Evolutionary conservation across 202 grass and related monocot genomes (phyloP), one percentile per base, ranked within the genome.

Genomic region (Panicum hallii): DNA sequence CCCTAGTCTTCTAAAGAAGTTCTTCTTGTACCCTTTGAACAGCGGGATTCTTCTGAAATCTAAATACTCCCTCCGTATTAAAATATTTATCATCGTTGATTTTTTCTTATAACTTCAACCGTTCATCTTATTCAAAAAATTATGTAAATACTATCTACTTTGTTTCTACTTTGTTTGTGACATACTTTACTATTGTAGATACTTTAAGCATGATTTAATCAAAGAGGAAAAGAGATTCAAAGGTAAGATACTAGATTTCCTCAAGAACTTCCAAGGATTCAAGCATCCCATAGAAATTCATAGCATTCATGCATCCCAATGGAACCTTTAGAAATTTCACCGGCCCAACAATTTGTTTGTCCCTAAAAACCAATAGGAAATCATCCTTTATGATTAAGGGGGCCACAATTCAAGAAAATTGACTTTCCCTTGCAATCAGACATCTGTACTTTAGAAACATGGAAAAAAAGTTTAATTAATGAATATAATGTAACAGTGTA

Each of bases 401-500:
- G 53, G 49, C 0, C 17, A 6, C 6, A 66, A 16, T 41, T 66
- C 34, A 66, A 41, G 9, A 57, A 57, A 22, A 57, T 1, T 57
- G 11, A 6, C 6, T 64, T 13, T 7, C 11, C 5, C 15, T 13
- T 20, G 5, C 0, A 69, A 44, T 22, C 4, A 22, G 40, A 69
- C 9, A 1, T 44, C 9, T 41, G 41, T 70, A 70, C 5, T 1
- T 14, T 43, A 10, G 38, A 22, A 57, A 4, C 2, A 75, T 38
- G 36, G 2, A 3, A 4, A 16, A 16, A 57, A 76, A 6, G 57
- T 53, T 58, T 40, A 79, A 79, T 44, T 9, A 79, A 79, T 34
- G 16, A 79, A 84, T 66, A 43, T 9, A 63, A 63, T 62, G 30
- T 40, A 62, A 77, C 41, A 43, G 58, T 79, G 58, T 79, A 74